Percentiles rank a stretch among this genome's conserved stretches.
These are phyloP conservation scores for Saccharomycopsis oosterbeekiorum DNA, from an alignment of 805 yeast species.

Conservation along the genomic window DNA sequence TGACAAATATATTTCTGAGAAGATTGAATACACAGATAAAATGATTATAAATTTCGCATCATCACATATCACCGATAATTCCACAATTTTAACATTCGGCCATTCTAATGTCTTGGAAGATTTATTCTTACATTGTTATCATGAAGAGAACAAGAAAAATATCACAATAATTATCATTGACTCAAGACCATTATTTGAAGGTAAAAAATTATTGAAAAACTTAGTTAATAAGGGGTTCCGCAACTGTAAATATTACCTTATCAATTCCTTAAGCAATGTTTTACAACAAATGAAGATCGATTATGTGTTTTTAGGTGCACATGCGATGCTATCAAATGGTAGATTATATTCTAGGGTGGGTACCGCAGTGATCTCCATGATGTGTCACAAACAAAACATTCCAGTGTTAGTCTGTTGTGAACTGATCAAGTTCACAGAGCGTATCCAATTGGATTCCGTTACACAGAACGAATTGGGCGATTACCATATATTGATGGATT, in stretches of 20 bases:
- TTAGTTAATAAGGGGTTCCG: slow-evolving; percentile 57
- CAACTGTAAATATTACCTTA: slow-evolving; percentile 59
- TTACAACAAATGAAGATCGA: slow-evolving; percentile 65
- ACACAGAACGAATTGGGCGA: slow-evolving; percentile 87
- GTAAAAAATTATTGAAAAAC: slow-evolving; percentile 61
- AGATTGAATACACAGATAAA: slow-evolving; percentile 71
- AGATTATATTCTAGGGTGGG: slow-evolving; percentile 90
- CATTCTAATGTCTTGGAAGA: slow-evolving; percentile 76
- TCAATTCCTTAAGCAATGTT: slow-evolving; percentile 70
- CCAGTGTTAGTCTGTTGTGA: slow-evolving; percentile 96
- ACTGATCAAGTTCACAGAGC: slow-evolving; percentile 85
- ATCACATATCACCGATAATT: slow-evolving; percentile 61
- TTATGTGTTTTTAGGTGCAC: slow-evolving; percentile 90
- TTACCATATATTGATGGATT: slow-evolving; percentile 54
- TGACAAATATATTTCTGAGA: slow-evolving; percentile 74
- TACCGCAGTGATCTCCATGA: slow-evolving; percentile 86
- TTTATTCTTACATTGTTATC: slow-evolving; percentile 60
- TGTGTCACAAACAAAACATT: slow-evolving; percentile 76
- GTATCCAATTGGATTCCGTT: slow-evolving; percentile 93
- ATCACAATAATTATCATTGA: slow-evolving; percentile 84
- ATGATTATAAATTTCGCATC: slow-evolving; percentile 77
- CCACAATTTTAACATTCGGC: slow-evolving; percentile 80
- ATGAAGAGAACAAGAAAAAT: slow-evolving; percentile 44
- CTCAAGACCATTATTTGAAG: slow-evolving; percentile 91
- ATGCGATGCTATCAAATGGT: slow-evolving; percentile 94